Conservation (phyloP, 148 eudicot genomes). For the Mesembryanthemum crystallinum region DNA sequence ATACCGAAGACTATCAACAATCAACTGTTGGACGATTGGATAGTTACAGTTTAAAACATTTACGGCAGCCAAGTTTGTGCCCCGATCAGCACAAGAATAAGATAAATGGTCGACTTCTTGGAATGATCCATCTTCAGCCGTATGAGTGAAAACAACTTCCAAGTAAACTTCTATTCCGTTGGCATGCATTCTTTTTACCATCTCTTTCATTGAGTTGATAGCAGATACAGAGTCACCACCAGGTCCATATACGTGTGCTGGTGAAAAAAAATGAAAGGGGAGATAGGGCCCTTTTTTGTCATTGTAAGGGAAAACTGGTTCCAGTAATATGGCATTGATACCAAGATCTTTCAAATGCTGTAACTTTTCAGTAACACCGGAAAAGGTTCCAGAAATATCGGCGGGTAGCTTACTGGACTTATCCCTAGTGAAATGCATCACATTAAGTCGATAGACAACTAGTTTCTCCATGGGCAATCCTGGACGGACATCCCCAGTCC, state of each 20-base stretch:
- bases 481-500: slow-evolving; percentile 67
- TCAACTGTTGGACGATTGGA: slow-evolving; percentile 74
- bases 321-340: slow-evolving; percentile 73
- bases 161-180: slow-evolving; percentile 77
- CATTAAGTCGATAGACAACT: slow-evolving; percentile 73
- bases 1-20: slow-evolving; percentile 76
- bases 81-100: slow-evolving; percentile 39
- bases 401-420: slow-evolving; percentile 61
- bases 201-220: slow-evolving; percentile 73
- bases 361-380: slow-evolving; percentile 66
- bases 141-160: slow-evolving; percentile 90
- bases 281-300: slow-evolving; percentile 68
- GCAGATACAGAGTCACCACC: slow-evolving; percentile 42
- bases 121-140: slow-evolving; percentile 42
- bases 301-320: slow-evolving; percentile 66
- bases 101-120: slow-evolving; percentile 57
- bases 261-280: slow-evolving; percentile 78
- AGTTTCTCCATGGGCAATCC: slow-evolving; percentile 68
- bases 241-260: slow-evolving; percentile 54
- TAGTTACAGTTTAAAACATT: slow-evolving; percentile 74
- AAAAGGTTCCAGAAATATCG: slow-evolving; percentile 61
- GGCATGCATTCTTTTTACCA: slow-evolving; percentile 81
- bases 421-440: slow-evolving; percentile 58
- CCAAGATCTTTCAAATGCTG: slow-evolving; percentile 78
- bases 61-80: slow-evolving; percentile 25